phyloP scores from a whole-genome alignment of 75 land plant species.

The Gnetum montanum region DNA sequence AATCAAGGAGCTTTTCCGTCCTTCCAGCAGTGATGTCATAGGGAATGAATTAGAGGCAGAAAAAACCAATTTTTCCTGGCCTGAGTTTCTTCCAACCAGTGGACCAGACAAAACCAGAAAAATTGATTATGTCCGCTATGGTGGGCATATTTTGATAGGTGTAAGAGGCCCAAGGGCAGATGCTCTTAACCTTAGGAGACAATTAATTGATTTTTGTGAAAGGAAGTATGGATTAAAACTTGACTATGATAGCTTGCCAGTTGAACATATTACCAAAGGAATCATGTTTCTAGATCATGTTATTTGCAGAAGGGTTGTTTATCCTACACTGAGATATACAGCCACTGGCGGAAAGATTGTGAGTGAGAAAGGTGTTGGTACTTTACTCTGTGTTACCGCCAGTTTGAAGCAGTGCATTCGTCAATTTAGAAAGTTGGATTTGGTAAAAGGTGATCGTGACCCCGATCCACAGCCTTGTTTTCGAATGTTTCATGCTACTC shows the following conservation, averaged over 20 bases:
- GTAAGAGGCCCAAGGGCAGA: conserved; percentile 62
- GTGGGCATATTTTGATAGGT: conserved; percentile 64
- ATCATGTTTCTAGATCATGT: conserved; percentile 73
- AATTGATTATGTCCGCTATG: conserved; percentile 64
- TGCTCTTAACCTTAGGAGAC: conserved; percentile 47
- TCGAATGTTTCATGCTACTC: conserved; percentile 77
- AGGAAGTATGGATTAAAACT: conserved; percentile 41
- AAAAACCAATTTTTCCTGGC: conserved; percentile 55
- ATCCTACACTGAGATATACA: conserved; percentile 57
- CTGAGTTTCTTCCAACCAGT: conserved; percentile 60
- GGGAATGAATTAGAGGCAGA: conserved; percentile 40
- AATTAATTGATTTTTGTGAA: conserved; percentile 52
- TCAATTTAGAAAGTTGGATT: conserved; percentile 49
- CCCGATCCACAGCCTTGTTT: conserved; percentile 82
- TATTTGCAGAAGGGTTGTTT: conserved; percentile 46
- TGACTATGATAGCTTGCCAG: conserved; percentile 49
- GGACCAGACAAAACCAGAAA: conserved; percentile 70
- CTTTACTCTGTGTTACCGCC: conserved; percentile 59
- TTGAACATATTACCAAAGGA: conserved; percentile 74
- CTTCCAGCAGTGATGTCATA: conserved; percentile 49
- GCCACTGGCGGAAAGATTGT: conserved; percentile 63
- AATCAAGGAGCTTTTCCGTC: conserved; percentile 51
- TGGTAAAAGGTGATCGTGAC: conserved; percentile 60
- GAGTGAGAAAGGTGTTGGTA: conserved; percentile 64
- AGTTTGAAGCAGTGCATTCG: conserved; percentile 60